Percentiles rank a stretch among this genome's conserved stretches.
Evolutionary conservation across 2,329 filamentous ascomycete genomes (phyloP).

Genomic region (Beauveria medogensis): DNA sequence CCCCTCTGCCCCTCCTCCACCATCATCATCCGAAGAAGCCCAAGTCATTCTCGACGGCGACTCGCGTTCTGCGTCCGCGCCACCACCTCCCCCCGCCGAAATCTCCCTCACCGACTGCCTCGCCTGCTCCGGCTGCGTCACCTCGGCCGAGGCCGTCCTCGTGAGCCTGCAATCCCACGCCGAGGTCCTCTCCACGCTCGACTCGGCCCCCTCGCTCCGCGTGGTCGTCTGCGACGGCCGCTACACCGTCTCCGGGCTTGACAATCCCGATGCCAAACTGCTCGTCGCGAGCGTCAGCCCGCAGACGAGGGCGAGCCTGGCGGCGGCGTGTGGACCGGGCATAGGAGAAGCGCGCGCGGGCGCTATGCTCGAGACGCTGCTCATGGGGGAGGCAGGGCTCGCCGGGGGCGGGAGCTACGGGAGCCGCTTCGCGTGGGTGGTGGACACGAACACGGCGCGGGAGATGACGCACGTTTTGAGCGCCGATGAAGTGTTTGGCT

Average conservation of each 20-base stretch:
- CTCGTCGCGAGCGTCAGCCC: conserved; percentile 92
- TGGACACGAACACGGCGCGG: conserved; percentile 79
- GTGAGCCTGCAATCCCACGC: conserved; percentile 89
- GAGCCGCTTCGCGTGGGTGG: conserved; percentile 78
- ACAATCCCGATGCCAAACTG: conserved; percentile 57
- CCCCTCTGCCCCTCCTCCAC: conserved; percentile 42
- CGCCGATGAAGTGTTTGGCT: conserved; percentile 57
- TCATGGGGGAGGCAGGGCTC: conserved; percentile 58
- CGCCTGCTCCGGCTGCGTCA: conserved; percentile 95
- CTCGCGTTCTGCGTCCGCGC: conserved; percentile 39
- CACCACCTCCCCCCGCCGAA: conserved; percentile 61
- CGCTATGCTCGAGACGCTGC: conserved; percentile 72
- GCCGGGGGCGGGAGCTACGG: conserved; percentile 59
- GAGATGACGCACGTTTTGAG: conserved; percentile 77
- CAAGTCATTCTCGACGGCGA: conserved; percentile 94
- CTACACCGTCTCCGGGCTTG: conserved; percentile 41
- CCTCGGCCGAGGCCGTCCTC: conserved; percentile 93
- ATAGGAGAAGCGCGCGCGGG: conserved; percentile 67
- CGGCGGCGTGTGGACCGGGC: conserved; percentile 68
- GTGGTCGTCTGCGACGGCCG: conserved; percentile 22
- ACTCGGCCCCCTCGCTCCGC: conserved; percentile 50
- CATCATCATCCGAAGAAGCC: conserved; percentile 46
- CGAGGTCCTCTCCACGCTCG: conserved; percentile 78
- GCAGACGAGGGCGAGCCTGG: conserved; percentile 81
- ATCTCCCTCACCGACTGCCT: conserved; percentile 97